Evolutionary conservation across 1,284 basidiomycete genomes (phyloP), one percentile per base, ranked within the genome.

Genomic region (Tylopilus sp.): DNA sequence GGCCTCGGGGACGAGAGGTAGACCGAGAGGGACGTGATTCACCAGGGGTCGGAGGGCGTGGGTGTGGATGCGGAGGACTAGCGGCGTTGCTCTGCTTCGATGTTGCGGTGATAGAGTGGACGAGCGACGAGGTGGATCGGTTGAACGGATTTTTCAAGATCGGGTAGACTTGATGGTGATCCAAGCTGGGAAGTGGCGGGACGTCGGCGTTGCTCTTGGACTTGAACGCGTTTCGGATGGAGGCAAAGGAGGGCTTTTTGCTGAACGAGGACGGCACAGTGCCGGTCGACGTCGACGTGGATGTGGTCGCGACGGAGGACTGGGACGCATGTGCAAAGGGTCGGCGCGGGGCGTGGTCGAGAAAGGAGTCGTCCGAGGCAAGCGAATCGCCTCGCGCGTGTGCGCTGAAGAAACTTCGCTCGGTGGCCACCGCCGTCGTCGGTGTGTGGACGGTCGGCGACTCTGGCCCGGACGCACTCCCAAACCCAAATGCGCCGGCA

Each of bases 171-270:
- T 86, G 77, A 52, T 81, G 67, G 40, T 74, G 77, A 52, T 89
- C 86, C 40, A 88, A 71, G 31, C 75, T 73, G 17, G 89, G 87
- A 43, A 90, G 74, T 8, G 88, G 86, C 33, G 88, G 86, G 10
- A 79, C 68, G 17, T 85, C 83, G 53, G 54, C 43, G 43, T 67
- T 78, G 55, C 67, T 77, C 70, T 83, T 86, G n/a, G 64, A 76
- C 71, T 92, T 94, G 81, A 95, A 94, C 5, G 91, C 90, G 68
- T 93, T 93, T 48, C 90, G 85, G 52, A 95, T 82, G 9, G 89
- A 93, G 1, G 92, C 90, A 59, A 94, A 90, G 0, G 90, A 92
- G 1, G 89, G 73, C 59, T 93, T 93, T 75, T 92, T 92, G 44
- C 84, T 77, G 63, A 90, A 85, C 3, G 83, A 77, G 8, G 81